A percentile compares a stretch with the other conserved stretches of the same genome.
phyloP scores from a whole-genome alignment of 2,329 filamentous ascomycete species.

The Microdochium trichocladiopsis region DNA sequence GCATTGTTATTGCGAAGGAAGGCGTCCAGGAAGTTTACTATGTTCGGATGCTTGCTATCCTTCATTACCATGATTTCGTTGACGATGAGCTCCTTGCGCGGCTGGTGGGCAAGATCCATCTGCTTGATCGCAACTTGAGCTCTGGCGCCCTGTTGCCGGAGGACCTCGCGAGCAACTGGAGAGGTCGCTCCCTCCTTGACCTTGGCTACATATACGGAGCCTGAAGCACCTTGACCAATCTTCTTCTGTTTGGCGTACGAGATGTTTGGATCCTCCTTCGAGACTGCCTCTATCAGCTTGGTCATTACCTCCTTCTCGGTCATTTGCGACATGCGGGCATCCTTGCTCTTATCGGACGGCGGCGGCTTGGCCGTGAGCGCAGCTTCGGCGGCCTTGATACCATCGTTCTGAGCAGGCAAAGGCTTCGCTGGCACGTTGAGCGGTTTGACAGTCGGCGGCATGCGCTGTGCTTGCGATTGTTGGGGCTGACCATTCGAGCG shows the following conservation, averaged over 20 bases:
- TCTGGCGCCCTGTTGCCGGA: conserved; percentile 71
- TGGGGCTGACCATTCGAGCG: conserved; percentile 39
- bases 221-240: conserved; percentile 96
- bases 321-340: conserved; percentile 98
- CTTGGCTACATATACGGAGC: conserved; percentile 95
- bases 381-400: conserved; percentile 83
- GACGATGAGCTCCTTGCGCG: conserved; percentile 94
- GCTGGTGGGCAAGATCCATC: conserved; percentile 97
- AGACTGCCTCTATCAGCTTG: conserved; percentile 88
- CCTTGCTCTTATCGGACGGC: conserved; percentile 70
- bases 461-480: conserved; percentile 32
- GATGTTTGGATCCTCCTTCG: conserved; percentile 87
- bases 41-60: conserved; percentile 95
- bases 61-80: conserved; percentile 99
- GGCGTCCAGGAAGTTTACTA: conserved; percentile 97
- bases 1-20: conserved; percentile 92
- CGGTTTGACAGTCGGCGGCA: conserved; percentile 66
- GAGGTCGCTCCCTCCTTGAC: conserved; percentile 86
- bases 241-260: conserved; percentile 99
- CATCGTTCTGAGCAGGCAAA: conserved; percentile 45
- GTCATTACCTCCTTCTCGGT: conserved; percentile 96
- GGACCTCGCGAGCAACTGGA: conserved; percentile 67
- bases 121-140: conserved; percentile 98
- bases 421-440: conserved; percentile 71
- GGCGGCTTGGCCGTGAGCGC: conserved; percentile 79